Conservation (phyloP, 2,329 filamentous ascomycete genomes). For the Neophaeococcomyces mojaviensis region DNA sequence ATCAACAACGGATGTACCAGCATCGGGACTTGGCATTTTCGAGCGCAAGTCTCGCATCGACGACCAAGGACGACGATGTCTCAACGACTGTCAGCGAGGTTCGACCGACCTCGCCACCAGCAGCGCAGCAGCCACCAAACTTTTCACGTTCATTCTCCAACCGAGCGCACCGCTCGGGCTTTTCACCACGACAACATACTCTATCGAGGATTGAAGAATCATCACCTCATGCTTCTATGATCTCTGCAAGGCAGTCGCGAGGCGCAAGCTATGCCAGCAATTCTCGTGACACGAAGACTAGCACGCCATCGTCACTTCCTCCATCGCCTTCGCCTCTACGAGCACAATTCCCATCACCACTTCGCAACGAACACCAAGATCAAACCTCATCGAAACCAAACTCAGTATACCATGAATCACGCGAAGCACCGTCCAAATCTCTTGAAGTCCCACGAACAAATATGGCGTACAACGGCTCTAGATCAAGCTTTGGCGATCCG, state of each 20-base stretch:
- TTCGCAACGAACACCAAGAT: background rate
- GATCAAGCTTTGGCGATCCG: background rate
- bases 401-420: slow-evolving; percentile 1
- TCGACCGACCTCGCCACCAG: background rate
- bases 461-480: slow-evolving; percentile 1
- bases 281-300: background rate
- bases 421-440: background rate
- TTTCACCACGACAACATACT: slow-evolving; percentile 7
- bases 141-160: slow-evolving; percentile 8
- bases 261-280: slow-evolving; percentile 2
- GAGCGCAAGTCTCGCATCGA: slow-evolving; percentile 1
- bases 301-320: background rate
- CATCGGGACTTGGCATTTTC: background rate
- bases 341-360: background rate
- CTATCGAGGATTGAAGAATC: slow-evolving; percentile 19
- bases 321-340: background rate
- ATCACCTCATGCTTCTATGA: slow-evolving; percentile 19
- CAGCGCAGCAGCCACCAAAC: background rate
- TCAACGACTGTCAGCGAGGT: background rate
- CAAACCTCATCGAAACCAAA: background rate
- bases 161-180: background rate
- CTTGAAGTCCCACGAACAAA: background rate
- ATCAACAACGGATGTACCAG: background rate
- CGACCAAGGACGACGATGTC: slow-evolving; percentile 2
- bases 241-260: slow-evolving; percentile 8